phyloP scores from a whole-genome alignment of 1,139 yeast species.

The Sugiyamaella sp. region DNA sequence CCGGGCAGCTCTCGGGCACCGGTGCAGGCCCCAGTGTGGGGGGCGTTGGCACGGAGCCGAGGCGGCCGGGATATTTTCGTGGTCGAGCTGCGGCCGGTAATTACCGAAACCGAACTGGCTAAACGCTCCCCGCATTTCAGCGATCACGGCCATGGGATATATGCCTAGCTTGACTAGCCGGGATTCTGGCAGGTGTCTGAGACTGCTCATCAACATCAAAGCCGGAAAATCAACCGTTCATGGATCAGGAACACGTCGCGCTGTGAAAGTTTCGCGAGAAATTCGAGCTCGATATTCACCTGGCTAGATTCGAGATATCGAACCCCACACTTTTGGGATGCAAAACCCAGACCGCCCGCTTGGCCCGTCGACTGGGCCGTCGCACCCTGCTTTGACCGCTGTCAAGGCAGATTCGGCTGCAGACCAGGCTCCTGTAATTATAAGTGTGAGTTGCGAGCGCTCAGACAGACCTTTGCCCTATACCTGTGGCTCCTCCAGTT shows the following conservation, averaged over 20 bases:
- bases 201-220: neutral
- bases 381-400: constrained; percentile 17
- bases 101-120: constrained; percentile 4
- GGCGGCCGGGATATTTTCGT: constrained; percentile 6
- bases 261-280: neutral
- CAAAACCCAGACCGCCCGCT: neutral
- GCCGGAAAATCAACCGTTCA: neutral
- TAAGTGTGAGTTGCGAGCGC: constrained; percentile 19
- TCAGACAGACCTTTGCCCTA: too few relatives aligned
- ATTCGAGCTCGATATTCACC: neutral
- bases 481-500: too few relatives aligned
- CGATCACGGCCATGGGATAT: neutral
- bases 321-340: constrained; percentile 4
- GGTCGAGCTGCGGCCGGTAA: neutral
- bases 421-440: constrained; percentile 21
- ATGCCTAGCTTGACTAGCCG: neutral
- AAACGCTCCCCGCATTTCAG: constrained; percentile 5
- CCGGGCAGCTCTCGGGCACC: neutral
- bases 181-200: neutral
- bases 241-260: neutral
- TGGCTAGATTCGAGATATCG: neutral
- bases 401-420: constrained; percentile 4
- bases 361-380: neutral
- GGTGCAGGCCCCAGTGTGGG: neutral
- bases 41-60: neutral